phyloP scores from a whole-genome alignment of 164 flowering plant genomes.

The Macadamia integrifolia region DNA sequence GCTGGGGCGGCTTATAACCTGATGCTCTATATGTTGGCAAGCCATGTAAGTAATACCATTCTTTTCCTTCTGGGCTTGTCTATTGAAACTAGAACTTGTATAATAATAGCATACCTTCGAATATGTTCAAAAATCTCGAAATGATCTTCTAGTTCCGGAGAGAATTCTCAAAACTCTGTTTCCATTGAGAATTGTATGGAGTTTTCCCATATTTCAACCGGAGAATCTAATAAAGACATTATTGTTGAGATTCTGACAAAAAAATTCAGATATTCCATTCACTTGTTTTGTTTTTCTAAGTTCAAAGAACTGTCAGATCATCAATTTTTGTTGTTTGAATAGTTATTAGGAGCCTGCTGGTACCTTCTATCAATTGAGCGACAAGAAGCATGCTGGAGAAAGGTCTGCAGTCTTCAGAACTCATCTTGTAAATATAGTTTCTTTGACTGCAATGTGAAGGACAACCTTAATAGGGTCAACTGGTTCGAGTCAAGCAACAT shows the following conservation, averaged over 20 bases:
- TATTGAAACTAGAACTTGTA: no score
- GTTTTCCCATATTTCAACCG: no score
- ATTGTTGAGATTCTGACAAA: no score
- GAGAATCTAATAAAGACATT: no score
- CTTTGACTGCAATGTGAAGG: slow-evolving; percentile 32
- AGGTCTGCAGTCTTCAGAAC: slow-evolving; percentile 29
- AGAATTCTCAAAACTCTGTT: no score
- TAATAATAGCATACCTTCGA: no score
- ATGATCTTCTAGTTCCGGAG: no score
- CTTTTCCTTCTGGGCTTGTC: no score
- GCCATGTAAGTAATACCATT: slow-evolving; percentile 56
- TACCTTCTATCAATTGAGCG: slow-evolving; percentile 62
- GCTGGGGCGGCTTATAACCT: slow-evolving; percentile 83
- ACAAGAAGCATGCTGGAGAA: slow-evolving; percentile 60
- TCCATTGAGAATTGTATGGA: no score
- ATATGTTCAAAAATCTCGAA: no score
- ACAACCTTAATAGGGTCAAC: slow-evolving; percentile 15
- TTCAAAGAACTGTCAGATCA: neutral
- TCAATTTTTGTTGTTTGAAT: neutral
- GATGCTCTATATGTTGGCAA: slow-evolving; percentile 78
- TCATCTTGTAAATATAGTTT: slow-evolving; percentile 29
- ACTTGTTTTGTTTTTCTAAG: no score
- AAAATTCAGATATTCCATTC: no score
- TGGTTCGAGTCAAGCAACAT: slow-evolving; percentile 57
- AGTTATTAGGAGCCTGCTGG: slow-evolving; percentile 77